phyloP scores from a whole-genome alignment of 164 flowering plant species.

The Stephania japonica region DNA sequence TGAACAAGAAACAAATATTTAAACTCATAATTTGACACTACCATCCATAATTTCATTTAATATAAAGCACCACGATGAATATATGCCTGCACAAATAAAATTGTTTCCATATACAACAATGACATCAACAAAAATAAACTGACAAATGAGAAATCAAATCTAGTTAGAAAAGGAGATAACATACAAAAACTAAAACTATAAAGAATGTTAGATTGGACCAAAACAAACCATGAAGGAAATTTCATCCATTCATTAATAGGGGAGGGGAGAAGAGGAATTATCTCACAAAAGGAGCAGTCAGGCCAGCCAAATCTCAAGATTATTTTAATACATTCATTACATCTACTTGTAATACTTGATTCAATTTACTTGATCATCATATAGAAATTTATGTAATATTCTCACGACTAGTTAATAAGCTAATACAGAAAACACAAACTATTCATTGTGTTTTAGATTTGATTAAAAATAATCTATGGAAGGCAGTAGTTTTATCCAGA shows the following conservation, averaged over 20 bases:
- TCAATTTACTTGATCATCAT: neutral
- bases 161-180: neutral
- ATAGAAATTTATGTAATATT: too few relatives aligned
- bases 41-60: neutral
- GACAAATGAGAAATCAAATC: neutral
- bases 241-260: neutral
- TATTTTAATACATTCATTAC: too few relatives aligned
- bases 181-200: neutral
- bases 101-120: neutral
- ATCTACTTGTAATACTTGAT: too few relatives aligned
- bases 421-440: neutral
- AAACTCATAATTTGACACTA: neutral
- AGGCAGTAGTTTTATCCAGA: too few relatives aligned
- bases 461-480: too few relatives aligned
- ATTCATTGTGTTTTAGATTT: neutral
- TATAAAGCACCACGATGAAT: neutral
- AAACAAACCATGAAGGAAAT: too few relatives aligned
- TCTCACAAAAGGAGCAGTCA: neutral
- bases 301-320: too few relatives aligned
- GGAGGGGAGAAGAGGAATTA: neutral
- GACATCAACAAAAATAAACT: neutral
- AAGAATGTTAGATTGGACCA: neutral
- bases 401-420: neutral
- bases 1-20: conserved; percentile 13
- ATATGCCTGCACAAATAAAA: neutral